Conservation (phyloP, 2,329 filamentous ascomycete species). For the Lasiodiplodia hormozganensis region DNA sequence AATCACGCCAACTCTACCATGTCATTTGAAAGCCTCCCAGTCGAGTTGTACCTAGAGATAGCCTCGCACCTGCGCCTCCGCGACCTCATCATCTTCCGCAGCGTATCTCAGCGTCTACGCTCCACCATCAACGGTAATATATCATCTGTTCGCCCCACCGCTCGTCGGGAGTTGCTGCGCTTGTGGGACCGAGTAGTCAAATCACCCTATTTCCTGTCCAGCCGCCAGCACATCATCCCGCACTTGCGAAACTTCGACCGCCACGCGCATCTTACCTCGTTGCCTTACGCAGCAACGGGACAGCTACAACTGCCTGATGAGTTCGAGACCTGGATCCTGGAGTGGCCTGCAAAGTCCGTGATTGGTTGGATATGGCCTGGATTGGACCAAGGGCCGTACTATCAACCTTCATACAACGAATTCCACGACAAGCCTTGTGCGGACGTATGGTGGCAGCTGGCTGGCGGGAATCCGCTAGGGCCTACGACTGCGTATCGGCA, state of each 20-base stretch:
- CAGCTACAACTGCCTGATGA: background rate
- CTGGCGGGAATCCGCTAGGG: background rate
- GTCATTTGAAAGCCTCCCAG: background rate
- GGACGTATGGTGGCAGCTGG: background rate
- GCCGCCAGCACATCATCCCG: background rate
- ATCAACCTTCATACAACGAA: background rate
- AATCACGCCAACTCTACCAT: no score
- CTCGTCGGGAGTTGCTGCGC: no score
- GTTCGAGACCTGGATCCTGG: background rate
- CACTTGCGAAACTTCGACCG: background rate
- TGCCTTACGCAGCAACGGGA: background rate
- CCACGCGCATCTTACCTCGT: background rate
- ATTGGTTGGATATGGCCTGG: constrained; percentile 4
- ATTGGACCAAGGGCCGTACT: background rate
- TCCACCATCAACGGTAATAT: background rate
- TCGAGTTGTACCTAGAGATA: background rate
- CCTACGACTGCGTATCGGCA: background rate
- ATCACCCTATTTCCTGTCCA: background rate
- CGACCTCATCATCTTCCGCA: background rate
- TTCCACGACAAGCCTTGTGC: background rate
- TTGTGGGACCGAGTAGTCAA: background rate
- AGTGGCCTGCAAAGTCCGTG: background rate
- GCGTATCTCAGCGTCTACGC: background rate
- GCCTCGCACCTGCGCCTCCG: background rate
- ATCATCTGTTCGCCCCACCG: background rate